Evolutionary conservation across 2,329 filamentous ascomycete genomes (phyloP), one percentile per base, ranked within the genome.

Genomic region (Arthrinium puccinioides): DNA sequence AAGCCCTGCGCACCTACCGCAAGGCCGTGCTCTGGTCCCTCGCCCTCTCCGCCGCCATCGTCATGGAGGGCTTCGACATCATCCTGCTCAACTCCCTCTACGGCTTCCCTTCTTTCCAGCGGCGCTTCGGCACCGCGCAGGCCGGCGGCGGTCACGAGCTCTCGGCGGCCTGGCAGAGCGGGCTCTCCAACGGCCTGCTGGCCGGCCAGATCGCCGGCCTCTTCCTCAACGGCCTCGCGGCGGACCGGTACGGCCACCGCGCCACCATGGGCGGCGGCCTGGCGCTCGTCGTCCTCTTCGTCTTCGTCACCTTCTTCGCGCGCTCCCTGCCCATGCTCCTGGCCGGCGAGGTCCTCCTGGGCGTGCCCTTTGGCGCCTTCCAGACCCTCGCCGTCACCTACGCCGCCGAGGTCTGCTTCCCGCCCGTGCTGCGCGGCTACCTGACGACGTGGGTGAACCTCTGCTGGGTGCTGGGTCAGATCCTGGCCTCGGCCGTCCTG

Each of bases 151-250:
- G 50, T 7, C 63, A 64, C 37, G 52, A 63, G 39, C 49, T 69
- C 24, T 51, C 57, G 5, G 59, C 60, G 1, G 44, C 57, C 11
- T 69, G 66, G 66, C 64, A 68, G 44, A 54, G 60, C 6, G 63
- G 56, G 4, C 47, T 69, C 4, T 53, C 33, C 33, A 36, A 36
- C 33, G 33, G 23, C 23, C 23, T 36, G 23, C 18, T 24, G 23
- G 51, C 61, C 4, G 66, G 66, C 3, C 54, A 60, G 21, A 63
- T 70, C 13, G 16, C 67, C 2, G 67, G 67, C 1, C 50, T 65
- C 2, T 50, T 63, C 32, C 37, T 62, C 24, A 63, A 59, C 36
- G 64, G 66, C 9, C 52, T 55, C 34, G 36, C 63, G 16, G 53
- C 60, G 4, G 60, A 69, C 26, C 44, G 50, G 3, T 54, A 48